Evolutionary conservation across 345 rosid genomes (phyloP), one percentile per base, ranked within the genome.

Genomic region (Salix udensis): DNA sequence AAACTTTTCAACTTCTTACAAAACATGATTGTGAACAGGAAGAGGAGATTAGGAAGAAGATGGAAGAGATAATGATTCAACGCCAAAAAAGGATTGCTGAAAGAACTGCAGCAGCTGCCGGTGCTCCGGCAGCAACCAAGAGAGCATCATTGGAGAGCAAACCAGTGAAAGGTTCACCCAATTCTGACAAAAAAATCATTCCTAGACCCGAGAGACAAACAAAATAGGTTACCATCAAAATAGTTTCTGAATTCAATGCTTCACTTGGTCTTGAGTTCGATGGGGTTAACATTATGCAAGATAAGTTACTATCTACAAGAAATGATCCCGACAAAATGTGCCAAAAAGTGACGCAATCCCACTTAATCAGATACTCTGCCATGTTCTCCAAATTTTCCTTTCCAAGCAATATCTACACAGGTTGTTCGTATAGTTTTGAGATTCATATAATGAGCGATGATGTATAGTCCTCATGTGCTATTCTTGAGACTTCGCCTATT

Each of bases 51-150:
- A 75, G 94, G 69, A 90, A 83, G 83, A 90, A 84, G 81, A 87
- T 89, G 87, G 95, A 94, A 84, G 91, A 86, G 74, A 70, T 89
- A 73, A 12, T 50, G 16, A 76, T 91, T 69, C 88, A 89, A 78
- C 88, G 97, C 44, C 97, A 92, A 81, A 89, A 86, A 80, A 90
- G 97, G 82, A 92, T 94, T 39, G 94, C 98, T 0, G 91, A 91
- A 84, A 90, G 94, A 88, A 92, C 91, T 76, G 93, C 95, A 14
- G 85, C 86, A 60, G 48, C 67, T n/a, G 79, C 81, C 23, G 6
- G 77, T 67, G 66, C 86, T 80, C 75, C 83, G 44, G 55, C 85
- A 18, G 70, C 84, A 53, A 67, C 85, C 74, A 89, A 78, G 78
- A 91, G 83, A 80, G 80, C 75, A 9, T 77, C 87, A 23, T 64